These are phyloP conservation scores for Eucommia ulmoides DNA, from an alignment of 257 asterid species.

Conservation along the genomic window DNA sequence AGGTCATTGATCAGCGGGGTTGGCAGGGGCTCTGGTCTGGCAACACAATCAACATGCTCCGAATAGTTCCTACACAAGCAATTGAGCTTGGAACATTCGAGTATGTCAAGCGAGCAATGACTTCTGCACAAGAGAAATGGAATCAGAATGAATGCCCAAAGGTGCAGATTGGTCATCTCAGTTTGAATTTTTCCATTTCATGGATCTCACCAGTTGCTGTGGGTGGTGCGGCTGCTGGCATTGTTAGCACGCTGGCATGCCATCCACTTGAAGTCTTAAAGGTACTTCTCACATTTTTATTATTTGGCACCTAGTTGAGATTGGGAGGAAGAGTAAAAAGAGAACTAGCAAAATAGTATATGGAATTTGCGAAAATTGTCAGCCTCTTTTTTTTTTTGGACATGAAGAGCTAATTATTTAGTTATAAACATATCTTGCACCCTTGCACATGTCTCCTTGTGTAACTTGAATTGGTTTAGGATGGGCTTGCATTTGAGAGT, in stretches of 20 bases:
- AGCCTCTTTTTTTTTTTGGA: too few relatives aligned
- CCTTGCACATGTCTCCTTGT: too few relatives aligned
- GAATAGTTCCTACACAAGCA: slow-evolving; percentile 89
- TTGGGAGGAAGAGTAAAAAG: too few relatives aligned
- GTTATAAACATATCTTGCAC: too few relatives aligned
- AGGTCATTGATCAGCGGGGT: slow-evolving; percentile 75
- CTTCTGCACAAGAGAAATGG: slow-evolving; percentile 58
- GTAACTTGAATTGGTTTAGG: too few relatives aligned
- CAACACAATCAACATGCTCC: slow-evolving; percentile 80
- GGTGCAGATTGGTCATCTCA: slow-evolving; percentile 41
- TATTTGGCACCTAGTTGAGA: too few relatives aligned
- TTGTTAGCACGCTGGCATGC: slow-evolving; percentile 78
- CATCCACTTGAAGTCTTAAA: slow-evolving; percentile 96
- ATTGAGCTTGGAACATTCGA: slow-evolving; percentile 93
- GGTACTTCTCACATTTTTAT: too few relatives aligned
- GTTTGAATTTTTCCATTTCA: slow-evolving; percentile 37
- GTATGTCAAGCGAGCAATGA: slow-evolving; percentile 78
- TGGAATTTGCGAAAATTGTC: too few relatives aligned
- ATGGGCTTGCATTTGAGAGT: too few relatives aligned
- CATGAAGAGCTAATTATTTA: too few relatives aligned
- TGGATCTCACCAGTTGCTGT: slow-evolving; percentile 92
- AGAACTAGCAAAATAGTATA: too few relatives aligned
- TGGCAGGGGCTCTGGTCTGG: slow-evolving; percentile 99
- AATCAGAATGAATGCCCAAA: slow-evolving; percentile 27
- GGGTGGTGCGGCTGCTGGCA: slow-evolving; percentile 97